These are phyloP conservation scores for Fusarium secorum DNA, from an alignment of 2,329 filamentous ascomycete genomes.

Conservation along the genomic window DNA sequence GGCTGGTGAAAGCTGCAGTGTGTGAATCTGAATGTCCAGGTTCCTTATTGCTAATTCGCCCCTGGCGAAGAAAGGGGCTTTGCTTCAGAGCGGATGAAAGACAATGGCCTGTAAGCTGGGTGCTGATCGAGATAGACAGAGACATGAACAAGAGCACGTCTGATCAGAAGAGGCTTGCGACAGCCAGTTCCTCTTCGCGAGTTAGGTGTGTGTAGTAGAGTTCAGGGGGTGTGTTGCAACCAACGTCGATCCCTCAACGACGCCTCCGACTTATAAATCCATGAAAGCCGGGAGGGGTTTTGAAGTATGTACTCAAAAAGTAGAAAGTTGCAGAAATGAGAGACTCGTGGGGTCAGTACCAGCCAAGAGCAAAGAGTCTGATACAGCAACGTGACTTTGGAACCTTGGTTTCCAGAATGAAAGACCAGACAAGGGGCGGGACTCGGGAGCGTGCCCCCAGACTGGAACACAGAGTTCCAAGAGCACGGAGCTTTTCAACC, in stretches of 20 bases:
- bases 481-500: constrained; percentile 25
- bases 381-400: constrained; percentile 10
- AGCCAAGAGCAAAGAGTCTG: background rate
- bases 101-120: background rate
- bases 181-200: constrained; percentile 8
- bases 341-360: background rate
- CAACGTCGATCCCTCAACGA: constrained; percentile 29
- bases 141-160: constrained; percentile 16
- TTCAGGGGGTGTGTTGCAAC: constrained; percentile 30
- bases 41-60: constrained; percentile 9
- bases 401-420: constrained; percentile 14
- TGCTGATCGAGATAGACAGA: constrained; percentile 3
- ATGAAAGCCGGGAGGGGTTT: background rate
- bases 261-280: constrained; percentile 15
- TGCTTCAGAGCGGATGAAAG: background rate
- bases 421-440: constrained; percentile 7
- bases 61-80: constrained; percentile 14
- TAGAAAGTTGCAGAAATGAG: background rate
- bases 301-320: background rate
- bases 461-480: constrained; percentile 6
- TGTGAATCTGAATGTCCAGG: constrained; percentile 10
- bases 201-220: constrained; percentile 24
- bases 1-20: constrained; percentile 14
- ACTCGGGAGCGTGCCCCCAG: constrained; percentile 5
- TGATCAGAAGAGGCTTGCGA: constrained; percentile 24